phyloP scores from a whole-genome alignment of 1,139 yeast genomes.

The Geotrichum australiense region DNA sequence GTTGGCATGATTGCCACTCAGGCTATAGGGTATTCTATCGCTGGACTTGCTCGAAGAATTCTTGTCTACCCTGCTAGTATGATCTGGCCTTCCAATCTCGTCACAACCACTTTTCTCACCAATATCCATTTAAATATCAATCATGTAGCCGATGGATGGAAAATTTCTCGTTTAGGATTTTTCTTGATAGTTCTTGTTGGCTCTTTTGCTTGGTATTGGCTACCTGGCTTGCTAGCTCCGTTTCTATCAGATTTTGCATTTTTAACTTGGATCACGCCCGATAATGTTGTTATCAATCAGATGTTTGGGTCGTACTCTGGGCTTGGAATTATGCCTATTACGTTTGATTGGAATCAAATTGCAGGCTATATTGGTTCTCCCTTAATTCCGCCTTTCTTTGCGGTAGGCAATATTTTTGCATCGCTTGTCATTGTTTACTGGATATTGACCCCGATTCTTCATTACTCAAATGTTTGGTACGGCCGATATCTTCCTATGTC shows the following conservation, averaged over 20 bases:
- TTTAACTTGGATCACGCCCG: slow-evolving; percentile 51
- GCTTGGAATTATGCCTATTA: slow-evolving; percentile 54
- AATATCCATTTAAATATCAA: slow-evolving; percentile 57
- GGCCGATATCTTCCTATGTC: slow-evolving; percentile 48
- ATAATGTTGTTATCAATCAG: slow-evolving; percentile 51
- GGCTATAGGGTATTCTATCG: slow-evolving; percentile 57
- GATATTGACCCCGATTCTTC: slow-evolving; percentile 43
- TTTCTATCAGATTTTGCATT: slow-evolving; percentile 48
- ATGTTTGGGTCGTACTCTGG: slow-evolving; percentile 56
- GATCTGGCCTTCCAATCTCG: slow-evolving; percentile 56
- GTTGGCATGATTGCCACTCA: slow-evolving; percentile 51
- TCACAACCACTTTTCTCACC: slow-evolving; percentile 45
- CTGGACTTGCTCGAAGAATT: slow-evolving; percentile 51
- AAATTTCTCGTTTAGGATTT: slow-evolving; percentile 43
- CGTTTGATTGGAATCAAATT: slow-evolving; percentile 53
- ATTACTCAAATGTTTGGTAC: slow-evolving; percentile 46
- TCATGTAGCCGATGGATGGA: slow-evolving; percentile 53
- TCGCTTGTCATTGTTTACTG: slow-evolving; percentile 43
- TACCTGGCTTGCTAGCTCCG: slow-evolving; percentile 49
- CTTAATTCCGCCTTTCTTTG: slow-evolving; percentile 58
- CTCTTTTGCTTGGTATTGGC: slow-evolving; percentile 48
- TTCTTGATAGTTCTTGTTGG: slow-evolving; percentile 38
- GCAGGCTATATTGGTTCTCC: slow-evolving; percentile 58
- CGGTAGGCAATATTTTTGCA: slow-evolving; percentile 45
- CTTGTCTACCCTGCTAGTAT: slow-evolving; percentile 57